A percentile compares a stretch with the other conserved stretches of the same genome.
Evolutionary conservation across 495 filamentous ascomycete species (phyloP).

Genomic region (Thermothielavioides terrestris): DNA sequence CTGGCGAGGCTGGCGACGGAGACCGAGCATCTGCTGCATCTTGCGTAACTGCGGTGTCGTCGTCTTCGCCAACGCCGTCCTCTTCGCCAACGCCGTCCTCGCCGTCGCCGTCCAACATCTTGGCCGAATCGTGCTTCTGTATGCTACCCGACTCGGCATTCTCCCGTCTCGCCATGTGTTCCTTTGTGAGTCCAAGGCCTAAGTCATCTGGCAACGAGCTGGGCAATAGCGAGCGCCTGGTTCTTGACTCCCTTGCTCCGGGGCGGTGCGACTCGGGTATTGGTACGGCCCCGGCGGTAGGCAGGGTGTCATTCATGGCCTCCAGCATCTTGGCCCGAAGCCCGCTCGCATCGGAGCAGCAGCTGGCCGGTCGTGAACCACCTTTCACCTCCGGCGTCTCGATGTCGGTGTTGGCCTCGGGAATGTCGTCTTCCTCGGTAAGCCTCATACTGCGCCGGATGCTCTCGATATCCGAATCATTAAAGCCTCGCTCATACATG

Average conservation of each 20-base stretch:
- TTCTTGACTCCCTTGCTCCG: constrained; percentile 35
- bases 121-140: constrained; percentile 28
- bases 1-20: neutral
- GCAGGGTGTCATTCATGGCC: constrained; percentile 36
- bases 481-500: constrained; percentile 85
- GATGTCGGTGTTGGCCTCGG: constrained; percentile 20
- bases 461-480: constrained; percentile 42
- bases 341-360: constrained; percentile 27
- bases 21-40: no score
- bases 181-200: constrained; percentile 20
- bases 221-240: constrained; percentile 25
- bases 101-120: constrained; percentile 21
- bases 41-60: no score
- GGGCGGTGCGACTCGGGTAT: constrained; percentile 13
- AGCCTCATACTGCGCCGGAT: constrained; percentile 25
- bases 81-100: no score
- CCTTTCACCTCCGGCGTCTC: constrained; percentile 11
- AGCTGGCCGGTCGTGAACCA: constrained; percentile 22
- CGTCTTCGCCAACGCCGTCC: no score
- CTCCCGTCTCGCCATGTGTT: constrained; percentile 16
- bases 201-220: constrained; percentile 28
- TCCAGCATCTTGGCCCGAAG: constrained; percentile 35
- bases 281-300: constrained; percentile 17
- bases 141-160: constrained; percentile 5
- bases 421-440: constrained; percentile 28